Conservation (phyloP, 2,329 filamentous ascomycete genomes). For the Raffaelea ambrosiae region DNA sequence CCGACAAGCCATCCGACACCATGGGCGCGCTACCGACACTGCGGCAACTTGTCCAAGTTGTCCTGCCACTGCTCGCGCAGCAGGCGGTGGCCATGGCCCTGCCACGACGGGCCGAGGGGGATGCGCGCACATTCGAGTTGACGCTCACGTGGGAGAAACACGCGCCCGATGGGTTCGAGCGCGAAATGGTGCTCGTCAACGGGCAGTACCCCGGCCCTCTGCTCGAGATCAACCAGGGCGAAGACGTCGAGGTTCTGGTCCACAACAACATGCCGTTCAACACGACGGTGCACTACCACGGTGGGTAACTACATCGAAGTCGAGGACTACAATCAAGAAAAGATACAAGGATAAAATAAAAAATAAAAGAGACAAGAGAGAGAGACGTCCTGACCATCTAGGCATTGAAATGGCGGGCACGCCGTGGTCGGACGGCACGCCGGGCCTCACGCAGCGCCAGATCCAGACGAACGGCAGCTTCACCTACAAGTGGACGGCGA, state of each 20-base stretch:
- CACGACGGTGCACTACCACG: constrained; percentile 42
- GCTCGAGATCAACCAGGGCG: constrained; percentile 44
- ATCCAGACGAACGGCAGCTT: constrained; percentile 41
- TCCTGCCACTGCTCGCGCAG: no score
- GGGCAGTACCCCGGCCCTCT: constrained; percentile 53
- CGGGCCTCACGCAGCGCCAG: constrained; percentile 44
- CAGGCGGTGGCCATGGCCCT: no score
- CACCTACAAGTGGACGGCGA: constrained; percentile 45
- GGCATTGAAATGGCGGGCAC: constrained; percentile 42
- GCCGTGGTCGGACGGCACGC: constrained; percentile 53
- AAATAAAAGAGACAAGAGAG: not conserved
- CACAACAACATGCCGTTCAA: constrained; percentile 38
- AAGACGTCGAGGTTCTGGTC: constrained; percentile 35
- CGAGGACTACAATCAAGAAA: no score
- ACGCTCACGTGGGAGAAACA: constrained; percentile 27
- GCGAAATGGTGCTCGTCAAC: constrained; percentile 45
- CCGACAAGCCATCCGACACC: no score
- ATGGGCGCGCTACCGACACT: no score
- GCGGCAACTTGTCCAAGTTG: no score
- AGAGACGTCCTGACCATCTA: constrained; percentile 1
- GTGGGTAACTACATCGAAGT: constrained; percentile 23
- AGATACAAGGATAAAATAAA: no score
- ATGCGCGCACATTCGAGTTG: no score
- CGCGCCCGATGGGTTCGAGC: constrained; percentile 34
- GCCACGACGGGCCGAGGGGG: no score